Evolutionary conservation across 805 yeast species (phyloP).

Genomic region (Monosporozyma siamensis): DNA sequence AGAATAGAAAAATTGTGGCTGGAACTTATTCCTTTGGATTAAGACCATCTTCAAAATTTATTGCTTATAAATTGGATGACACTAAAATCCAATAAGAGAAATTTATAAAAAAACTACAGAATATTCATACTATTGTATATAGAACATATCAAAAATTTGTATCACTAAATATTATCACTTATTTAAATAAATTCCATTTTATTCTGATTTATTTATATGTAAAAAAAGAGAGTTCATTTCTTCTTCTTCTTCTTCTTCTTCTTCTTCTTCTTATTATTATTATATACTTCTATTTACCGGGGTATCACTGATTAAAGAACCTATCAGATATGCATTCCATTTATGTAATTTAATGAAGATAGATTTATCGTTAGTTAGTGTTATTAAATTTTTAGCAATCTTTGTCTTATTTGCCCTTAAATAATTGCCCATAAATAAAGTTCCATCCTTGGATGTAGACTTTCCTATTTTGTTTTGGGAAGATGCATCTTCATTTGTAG

Average conservation of each 20-base stretch:
- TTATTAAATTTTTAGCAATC: slow-evolving; percentile 46
- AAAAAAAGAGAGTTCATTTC: no score
- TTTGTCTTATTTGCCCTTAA: slow-evolving; percentile 47
- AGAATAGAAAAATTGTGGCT: slow-evolving; percentile 12
- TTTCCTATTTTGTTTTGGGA: neutral
- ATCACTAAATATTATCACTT: neutral
- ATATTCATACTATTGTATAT: neutral
- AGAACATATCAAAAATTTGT: neutral
- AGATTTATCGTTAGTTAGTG: slow-evolving; percentile 43
- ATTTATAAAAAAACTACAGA: no score
- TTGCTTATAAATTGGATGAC: slow-evolving; percentile 44
- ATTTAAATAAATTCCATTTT: neutral
- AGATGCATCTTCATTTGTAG: neutral
- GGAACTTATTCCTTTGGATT: slow-evolving; percentile 24
- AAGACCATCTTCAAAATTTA: slow-evolving; percentile 64
- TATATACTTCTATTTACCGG: no score
- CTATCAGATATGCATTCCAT: slow-evolving; percentile 49
- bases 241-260: no score
- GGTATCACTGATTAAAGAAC: slow-evolving; percentile 1
- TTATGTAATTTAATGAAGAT: slow-evolving; percentile 48
- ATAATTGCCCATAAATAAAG: slow-evolving; percentile 32
- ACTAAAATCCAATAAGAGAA: neutral
- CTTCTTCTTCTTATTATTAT: neutral
- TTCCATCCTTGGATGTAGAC: slow-evolving; percentile 2
- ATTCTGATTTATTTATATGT: no score